These are phyloP conservation scores for Sequoiadendron giganteum DNA, from an alignment of 75 land plant species.

Conservation along the genomic window DNA sequence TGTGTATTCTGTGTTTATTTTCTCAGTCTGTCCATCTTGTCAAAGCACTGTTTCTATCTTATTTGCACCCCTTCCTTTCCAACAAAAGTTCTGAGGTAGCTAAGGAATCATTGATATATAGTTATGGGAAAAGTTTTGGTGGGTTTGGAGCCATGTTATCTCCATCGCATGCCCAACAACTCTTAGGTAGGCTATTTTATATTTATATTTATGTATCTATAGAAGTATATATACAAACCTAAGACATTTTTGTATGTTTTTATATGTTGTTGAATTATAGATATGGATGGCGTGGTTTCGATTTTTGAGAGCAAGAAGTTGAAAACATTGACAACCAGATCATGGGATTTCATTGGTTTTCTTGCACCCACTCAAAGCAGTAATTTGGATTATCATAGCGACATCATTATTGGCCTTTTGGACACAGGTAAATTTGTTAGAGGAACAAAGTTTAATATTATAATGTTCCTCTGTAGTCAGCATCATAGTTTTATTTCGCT, in stretches of 20 bases:
- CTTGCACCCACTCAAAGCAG: slow-evolving; percentile 8
- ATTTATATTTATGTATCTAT: no score
- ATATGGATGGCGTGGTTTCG: slow-evolving; percentile 38
- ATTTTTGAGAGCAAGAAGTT: slow-evolving; percentile 33
- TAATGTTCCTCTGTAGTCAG: no score
- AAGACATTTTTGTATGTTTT: no score
- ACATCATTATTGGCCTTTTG: slow-evolving; percentile 52
- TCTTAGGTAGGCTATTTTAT: slow-evolving; percentile 3
- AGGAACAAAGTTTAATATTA: background rate
- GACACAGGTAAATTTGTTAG: slow-evolving; percentile 38
- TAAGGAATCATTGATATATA: slow-evolving; percentile 18
- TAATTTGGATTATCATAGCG: slow-evolving; percentile 19
- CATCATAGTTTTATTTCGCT: no score
- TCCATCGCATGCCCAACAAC: background rate
- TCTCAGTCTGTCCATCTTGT: no score
- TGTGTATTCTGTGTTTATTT: no score
- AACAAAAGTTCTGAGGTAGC: slow-evolving; percentile 11
- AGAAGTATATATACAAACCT: no score
- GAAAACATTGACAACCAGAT: slow-evolving; percentile 54
- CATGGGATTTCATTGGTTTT: slow-evolving; percentile 42
- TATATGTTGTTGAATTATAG: slow-evolving; percentile 6
- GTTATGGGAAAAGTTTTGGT: slow-evolving; percentile 36
- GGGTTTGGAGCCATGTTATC: slow-evolving; percentile 39
- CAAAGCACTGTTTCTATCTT: no score
- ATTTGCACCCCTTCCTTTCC: no score